These are phyloP conservation scores for Asterochloris sp. DNA, from an alignment of 139 green algal genomes.

Conservation along the genomic window DNA sequence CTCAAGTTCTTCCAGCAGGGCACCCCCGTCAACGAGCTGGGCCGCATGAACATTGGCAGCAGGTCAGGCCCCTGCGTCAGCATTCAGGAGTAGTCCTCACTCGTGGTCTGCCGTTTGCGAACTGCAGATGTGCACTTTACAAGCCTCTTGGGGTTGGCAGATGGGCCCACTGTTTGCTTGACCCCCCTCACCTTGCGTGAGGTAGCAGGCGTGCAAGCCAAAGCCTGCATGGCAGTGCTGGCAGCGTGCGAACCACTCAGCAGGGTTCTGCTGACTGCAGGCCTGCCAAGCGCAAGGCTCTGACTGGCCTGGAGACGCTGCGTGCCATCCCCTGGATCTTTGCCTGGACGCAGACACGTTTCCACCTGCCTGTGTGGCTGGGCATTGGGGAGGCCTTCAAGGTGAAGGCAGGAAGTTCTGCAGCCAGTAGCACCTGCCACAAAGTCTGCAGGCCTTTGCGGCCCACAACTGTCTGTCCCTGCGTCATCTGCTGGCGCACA, in stretches of 20 bases:
- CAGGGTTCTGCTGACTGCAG: not conserved
- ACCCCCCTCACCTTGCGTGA: no score
- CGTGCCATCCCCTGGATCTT: conserved; percentile 99
- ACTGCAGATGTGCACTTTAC: no score
- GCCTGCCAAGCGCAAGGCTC: conserved; percentile 52
- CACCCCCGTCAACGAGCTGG: conserved; percentile 93
- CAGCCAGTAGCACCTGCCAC: not conserved
- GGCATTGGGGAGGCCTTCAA: conserved; percentile 88
- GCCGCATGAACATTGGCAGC: conserved; percentile 95
- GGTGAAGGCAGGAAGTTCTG: not conserved
- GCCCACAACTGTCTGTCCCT: no score
- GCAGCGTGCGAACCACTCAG: no score
- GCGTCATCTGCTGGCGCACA: no score
- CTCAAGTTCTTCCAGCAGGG: conserved; percentile 86
- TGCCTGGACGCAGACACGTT: conserved; percentile 95
- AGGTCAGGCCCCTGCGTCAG: conserved; percentile 41
- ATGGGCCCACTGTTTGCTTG: no score
- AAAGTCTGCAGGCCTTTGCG: no score
- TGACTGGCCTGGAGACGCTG: conserved; percentile 83
- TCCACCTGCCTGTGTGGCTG: conserved; percentile 97
- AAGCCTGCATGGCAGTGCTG: no score
- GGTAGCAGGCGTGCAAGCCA: no score
- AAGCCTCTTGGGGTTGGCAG: no score
- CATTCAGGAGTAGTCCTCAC: not conserved
- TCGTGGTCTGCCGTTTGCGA: no score